Percentiles rank a stretch among this genome's conserved stretches.
phyloP scores from a whole-genome alignment of 495 filamentous ascomycete species.

The Amniculicola lignicola region DNA sequence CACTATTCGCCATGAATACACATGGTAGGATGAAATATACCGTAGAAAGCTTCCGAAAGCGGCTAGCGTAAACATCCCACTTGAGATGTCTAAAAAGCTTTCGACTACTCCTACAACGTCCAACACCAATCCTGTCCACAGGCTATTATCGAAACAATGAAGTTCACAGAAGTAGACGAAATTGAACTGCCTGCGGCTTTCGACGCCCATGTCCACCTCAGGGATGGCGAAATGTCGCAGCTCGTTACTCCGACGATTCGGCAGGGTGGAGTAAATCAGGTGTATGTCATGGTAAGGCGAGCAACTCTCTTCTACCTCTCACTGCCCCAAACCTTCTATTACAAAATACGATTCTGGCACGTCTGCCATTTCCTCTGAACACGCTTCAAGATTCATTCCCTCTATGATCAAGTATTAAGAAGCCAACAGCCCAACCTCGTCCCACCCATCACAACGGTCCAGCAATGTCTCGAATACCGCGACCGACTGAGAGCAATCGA shows the following conservation, averaged over 20 bases:
- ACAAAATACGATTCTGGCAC: neutral
- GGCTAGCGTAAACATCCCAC: no score
- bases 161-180: constrained; percentile 14
- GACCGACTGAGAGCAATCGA: constrained; percentile 62
- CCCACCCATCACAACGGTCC: constrained; percentile 73
- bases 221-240: constrained; percentile 77
- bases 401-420: no score
- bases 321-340: no score
- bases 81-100: no score
- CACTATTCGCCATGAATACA: no score
- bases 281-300: constrained; percentile 79
- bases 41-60: no score
- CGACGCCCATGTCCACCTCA: constrained; percentile 55
- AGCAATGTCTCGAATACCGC: constrained; percentile 73
- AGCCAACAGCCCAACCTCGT: constrained; percentile 65
- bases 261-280: constrained; percentile 70
- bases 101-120: no score
- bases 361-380: neutral
- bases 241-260: constrained; percentile 74
- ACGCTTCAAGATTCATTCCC: no score
- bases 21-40: no score
- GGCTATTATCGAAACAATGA: no score
- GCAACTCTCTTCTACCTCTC: no score
- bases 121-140: no score
- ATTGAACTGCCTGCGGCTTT: constrained; percentile 68